These are phyloP conservation scores for Botrytis cinerea DNA, from an alignment of 2,329 filamentous ascomycete genomes.

Conservation along the genomic window DNA sequence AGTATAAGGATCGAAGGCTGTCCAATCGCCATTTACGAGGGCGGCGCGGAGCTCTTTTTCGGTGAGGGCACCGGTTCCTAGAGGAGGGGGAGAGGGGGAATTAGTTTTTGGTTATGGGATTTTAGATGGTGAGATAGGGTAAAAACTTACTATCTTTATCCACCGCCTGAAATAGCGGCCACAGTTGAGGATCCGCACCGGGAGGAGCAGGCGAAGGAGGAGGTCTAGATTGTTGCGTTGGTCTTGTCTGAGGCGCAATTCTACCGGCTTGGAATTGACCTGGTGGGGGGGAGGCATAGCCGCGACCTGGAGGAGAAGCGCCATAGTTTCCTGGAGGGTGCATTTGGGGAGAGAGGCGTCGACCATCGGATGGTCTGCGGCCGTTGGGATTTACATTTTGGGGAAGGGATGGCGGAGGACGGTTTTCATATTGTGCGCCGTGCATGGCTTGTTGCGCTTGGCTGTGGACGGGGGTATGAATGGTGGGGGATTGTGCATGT, in stretches of 20 bases:
- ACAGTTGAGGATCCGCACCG: slow-evolving; percentile 69
- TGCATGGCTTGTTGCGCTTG: slow-evolving; percentile 35
- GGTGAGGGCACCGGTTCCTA: slow-evolving; percentile 77
- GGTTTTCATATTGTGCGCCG: slow-evolving; percentile 34
- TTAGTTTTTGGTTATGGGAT: slow-evolving; percentile 20
- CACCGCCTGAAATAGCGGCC: slow-evolving; percentile 85
- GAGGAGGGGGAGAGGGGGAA: background rate
- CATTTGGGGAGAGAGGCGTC: slow-evolving; percentile 36
- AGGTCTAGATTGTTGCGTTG: slow-evolving; percentile 58
- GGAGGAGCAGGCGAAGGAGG: slow-evolving; percentile 64
- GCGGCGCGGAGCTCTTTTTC: slow-evolving; percentile 86
- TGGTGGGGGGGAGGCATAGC: slow-evolving; percentile 51
- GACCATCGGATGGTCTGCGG: slow-evolving; percentile 24
- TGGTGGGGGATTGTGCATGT: slow-evolving; percentile 8
- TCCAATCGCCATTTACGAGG: slow-evolving; percentile 95
- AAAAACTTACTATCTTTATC: slow-evolving; percentile 73
- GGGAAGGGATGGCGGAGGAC: slow-evolving; percentile 38
- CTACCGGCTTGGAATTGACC: slow-evolving; percentile 45
- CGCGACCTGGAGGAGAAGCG: slow-evolving; percentile 42
- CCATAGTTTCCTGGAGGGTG: slow-evolving; percentile 35
- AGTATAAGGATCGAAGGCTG: slow-evolving; percentile 88
- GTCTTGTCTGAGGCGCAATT: slow-evolving; percentile 45
- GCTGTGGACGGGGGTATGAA: slow-evolving; percentile 3
- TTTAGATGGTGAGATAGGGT: background rate
- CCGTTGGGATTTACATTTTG: slow-evolving; percentile 25